Base-by-base conservation (phyloP, 306 rosid genomes). In the Macrotyloma uniflorum region DNA sequence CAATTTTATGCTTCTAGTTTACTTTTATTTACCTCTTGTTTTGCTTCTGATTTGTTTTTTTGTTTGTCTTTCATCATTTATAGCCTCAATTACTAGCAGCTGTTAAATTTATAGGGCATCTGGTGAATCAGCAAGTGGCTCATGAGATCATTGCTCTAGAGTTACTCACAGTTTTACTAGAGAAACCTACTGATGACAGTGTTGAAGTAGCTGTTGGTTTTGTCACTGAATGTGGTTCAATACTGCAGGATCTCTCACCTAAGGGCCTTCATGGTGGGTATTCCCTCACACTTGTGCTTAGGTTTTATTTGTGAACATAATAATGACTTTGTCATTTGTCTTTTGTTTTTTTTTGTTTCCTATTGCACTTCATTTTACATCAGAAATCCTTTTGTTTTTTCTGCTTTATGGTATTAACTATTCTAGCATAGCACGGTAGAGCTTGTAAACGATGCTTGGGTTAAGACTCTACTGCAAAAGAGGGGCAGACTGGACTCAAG, bases 141-240 rank as follows among this genome's bases (percentile, higher is more conserved):
- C 94, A 93, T 62, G 98, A 95, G 79, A 91, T 95, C 64, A 90
- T 95, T 72, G 98, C 98, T 36, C 59, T 95, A 33, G 99, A 93
- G 87, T 81, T 95, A 62, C 96, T 95, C 32, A 95, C 98, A 4
- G 93, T 93, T 84, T 83, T 95, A 28, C 91, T 95, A 1, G 97
- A 95, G 88, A 91, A 93, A 68, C 99, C 99, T 36, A 89, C 96
- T 1, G 94, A 93, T 75, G 97, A 93, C 77, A 93, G 97, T 83
- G 99, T 95, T 80, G 98, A 95, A 88, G 98, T 93, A 47, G 99
- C 99, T 66, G 99, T 95, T 62, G 98, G 97, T 54, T 95, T 95
- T 95, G 99, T 93, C 40, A 91, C 90, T 1, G 96, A 95, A 57
- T 90, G 93, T 76, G 99, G 99, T 61, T 93, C 97, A 70, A 87